phyloP scores from a whole-genome alignment of 441 rosid genomes.

The Eugenia klotzschiana region DNA sequence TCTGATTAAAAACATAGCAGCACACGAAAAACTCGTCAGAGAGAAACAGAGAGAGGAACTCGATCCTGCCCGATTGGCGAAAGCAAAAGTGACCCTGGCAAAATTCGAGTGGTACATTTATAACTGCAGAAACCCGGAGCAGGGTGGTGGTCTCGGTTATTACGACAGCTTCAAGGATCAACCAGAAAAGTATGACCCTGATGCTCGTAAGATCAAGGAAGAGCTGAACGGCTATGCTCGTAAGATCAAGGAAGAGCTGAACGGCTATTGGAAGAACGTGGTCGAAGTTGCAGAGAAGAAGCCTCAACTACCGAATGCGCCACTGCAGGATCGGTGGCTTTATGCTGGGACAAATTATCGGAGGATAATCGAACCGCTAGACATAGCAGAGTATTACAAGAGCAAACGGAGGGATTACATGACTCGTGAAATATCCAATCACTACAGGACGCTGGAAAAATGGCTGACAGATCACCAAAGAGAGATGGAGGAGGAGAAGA shows the following conservation, averaged over 20 bases:
- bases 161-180: conserved; percentile 37
- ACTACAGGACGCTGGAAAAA: conserved; percentile 27
- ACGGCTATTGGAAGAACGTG: conserved; percentile 24
- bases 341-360: conserved; percentile 31
- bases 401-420: conserved; percentile 12
- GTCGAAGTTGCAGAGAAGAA: conserved; percentile 33
- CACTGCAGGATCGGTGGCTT: conserved; percentile 15
- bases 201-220: too few relatives aligned
- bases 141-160: conserved; percentile 18
- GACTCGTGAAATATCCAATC: conserved; percentile 20
- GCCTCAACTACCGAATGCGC: conserved; percentile 26
- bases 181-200: neutral
- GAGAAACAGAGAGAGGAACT: conserved; percentile 2
- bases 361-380: conserved; percentile 62
- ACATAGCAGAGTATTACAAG: conserved; percentile 42
- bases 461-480: conserved; percentile 17
- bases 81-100: conserved; percentile 24
- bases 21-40: conserved; percentile 2
- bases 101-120: conserved; percentile 51
- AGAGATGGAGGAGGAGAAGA: too few relatives aligned
- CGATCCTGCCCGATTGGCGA: conserved; percentile 18
- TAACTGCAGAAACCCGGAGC: neutral
- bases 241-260: too few relatives aligned
- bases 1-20: conserved; percentile 1
- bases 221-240: too few relatives aligned